Evolutionary conservation across 106 monocot genomes (phyloP), one percentile per base, ranked within the genome.

Genomic region (Posidonia australis): DNA sequence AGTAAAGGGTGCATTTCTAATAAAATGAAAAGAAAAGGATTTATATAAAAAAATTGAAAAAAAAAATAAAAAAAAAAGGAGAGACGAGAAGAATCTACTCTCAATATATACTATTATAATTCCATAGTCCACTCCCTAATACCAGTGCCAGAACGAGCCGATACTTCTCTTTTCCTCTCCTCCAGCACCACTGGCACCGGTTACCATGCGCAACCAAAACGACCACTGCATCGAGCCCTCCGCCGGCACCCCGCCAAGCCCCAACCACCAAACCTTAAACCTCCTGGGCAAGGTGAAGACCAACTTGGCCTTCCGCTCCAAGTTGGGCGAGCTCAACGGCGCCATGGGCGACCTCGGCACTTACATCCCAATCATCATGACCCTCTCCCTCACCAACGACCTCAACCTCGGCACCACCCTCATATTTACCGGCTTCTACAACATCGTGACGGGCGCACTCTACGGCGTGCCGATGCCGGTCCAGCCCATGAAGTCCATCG

Each of bases 401-500:
- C 76, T 98, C 57, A 84, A 98, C 63, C 78, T 98, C 48, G 82
- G 84, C 70, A 98, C 90, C 42, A 90, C 96, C 16, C 87, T 98
- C 58, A 78, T 98, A 79, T 98, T 98, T 84, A 98, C 87, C 54
- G 86, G 82, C 41, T 25, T 81, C 57, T 98, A 98, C 76, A 98
- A 98, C 78, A 60, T 76, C 72, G 23, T 75, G 45, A 98, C 96
- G 41, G 96, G 90, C 31, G 58, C 68, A 43, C 77, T 98, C 59
- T 98, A 80, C 74, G 87, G 80, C 76, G 69, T 90, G 64, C 96
- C 96, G 20, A 98, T 98, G 87, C 90, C 96, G 21, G 90, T 98
- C 13, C 96, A 98, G 82, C 96, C 96, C 41, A 98, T 98, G 96
- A 98, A 98, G 63, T 87, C 96, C 62, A 87, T 98, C 65, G 87